These are phyloP conservation scores for Neonothopanus nambi DNA, from an alignment of 1,284 basidiomycete genomes.

Conservation along the genomic window DNA sequence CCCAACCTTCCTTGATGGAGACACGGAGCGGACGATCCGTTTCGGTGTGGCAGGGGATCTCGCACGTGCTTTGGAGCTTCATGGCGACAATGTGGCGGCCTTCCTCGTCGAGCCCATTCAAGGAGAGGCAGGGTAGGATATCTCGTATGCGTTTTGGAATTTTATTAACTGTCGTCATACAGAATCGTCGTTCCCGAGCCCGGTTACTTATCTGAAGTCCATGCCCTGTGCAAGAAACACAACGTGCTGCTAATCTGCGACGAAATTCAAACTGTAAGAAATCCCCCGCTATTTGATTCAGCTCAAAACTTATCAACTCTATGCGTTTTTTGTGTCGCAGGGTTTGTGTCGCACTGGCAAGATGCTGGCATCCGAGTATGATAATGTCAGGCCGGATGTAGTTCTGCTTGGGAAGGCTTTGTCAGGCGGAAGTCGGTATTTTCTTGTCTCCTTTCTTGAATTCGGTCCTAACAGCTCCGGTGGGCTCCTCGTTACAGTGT, in stretches of 20 bases:
- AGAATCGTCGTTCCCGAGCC: slow-evolving; percentile 41
- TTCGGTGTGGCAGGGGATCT: slow-evolving; percentile 86
- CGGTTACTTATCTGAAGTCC: slow-evolving; percentile 81
- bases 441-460: slow-evolving; percentile 5
- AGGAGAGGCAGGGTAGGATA: slow-evolving; percentile 91
- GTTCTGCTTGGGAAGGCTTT: slow-evolving; percentile 95
- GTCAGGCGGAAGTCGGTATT: slow-evolving; percentile 79
- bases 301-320: not conserved
- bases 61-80: slow-evolving; percentile 76
- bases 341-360: slow-evolving; percentile 84
- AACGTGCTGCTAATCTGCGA: slow-evolving; percentile 96
- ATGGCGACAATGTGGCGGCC: slow-evolving; percentile 87
- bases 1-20: slow-evolving; percentile 64
- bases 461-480: not conserved
- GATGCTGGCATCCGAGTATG: slow-evolving; percentile 89
- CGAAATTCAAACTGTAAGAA: slow-evolving; percentile 89
- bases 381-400: slow-evolving; percentile 89
- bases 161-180: not conserved
- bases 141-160: not conserved
- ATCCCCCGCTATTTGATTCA: not conserved
- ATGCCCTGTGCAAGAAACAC: slow-evolving; percentile 88
- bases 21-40: slow-evolving; percentile 60
- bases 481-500: slow-evolving; percentile 53
- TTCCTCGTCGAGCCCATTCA: slow-evolving; percentile 98
- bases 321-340: slow-evolving; percentile 34